Evolutionary conservation across 1,139 yeast genomes (phyloP).

Genomic region (Maudiozyma humilis): DNA sequence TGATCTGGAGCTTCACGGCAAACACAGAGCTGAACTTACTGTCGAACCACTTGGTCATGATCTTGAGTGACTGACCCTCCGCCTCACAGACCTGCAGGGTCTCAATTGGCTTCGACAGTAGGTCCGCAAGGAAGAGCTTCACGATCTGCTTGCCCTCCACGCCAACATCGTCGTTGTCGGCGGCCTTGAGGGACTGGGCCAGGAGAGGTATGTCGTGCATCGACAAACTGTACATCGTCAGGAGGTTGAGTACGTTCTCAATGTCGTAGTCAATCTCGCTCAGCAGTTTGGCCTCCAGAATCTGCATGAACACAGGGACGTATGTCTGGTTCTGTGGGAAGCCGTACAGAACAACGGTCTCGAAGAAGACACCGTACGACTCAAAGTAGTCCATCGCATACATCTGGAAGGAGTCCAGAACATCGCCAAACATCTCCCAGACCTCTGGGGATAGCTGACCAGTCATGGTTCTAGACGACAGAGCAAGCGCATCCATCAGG

Average conservation of each 20-base stretch:
- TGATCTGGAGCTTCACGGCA: conserved; percentile 63
- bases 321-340: conserved; percentile 36
- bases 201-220: conserved; percentile 34
- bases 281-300: conserved; percentile 30
- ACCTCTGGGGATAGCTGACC: conserved; percentile 30
- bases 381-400: conserved; percentile 61
- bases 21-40: conserved; percentile 59
- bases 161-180: conserved; percentile 20
- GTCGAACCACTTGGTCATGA: conserved; percentile 62
- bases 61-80: conserved; percentile 38
- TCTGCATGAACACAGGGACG: conserved; percentile 30
- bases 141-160: conserved; percentile 35
- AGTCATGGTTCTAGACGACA: conserved; percentile 27
- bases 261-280: conserved; percentile 35
- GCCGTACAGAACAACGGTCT: conserved; percentile 71
- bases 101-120: conserved; percentile 54
- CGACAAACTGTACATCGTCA: conserved; percentile 30
- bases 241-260: conserved; percentile 35
- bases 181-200: conserved; percentile 24
- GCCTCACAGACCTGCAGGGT: conserved; percentile 50
- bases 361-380: conserved; percentile 66
- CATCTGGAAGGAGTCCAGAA: conserved; percentile 44
- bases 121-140: conserved; percentile 56
- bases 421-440: conserved; percentile 34
- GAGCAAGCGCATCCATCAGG: conserved; percentile 41